Conservation (phyloP, 176 grass and related monocot species). For the Oryza officinalis region DNA sequence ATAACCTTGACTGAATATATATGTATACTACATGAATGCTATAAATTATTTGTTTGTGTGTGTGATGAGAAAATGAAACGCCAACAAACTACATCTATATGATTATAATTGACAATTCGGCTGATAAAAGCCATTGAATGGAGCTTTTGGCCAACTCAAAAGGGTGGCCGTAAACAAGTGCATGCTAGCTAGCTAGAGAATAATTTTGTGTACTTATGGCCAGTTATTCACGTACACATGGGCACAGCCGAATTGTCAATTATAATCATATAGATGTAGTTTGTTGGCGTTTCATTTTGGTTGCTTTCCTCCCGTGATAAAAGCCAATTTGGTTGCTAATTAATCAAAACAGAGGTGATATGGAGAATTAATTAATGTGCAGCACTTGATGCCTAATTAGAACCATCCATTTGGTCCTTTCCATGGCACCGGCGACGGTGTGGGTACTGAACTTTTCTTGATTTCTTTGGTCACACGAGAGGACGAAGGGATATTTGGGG, state of each 20-base stretch:
- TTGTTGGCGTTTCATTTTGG: conserved; percentile 38
- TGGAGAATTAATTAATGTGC: neutral
- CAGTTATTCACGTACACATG: no score
- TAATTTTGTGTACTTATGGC: no score
- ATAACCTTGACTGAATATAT: neutral
- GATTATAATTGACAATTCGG: neutral
- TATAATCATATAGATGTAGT: neutral
- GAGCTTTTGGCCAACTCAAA: no score
- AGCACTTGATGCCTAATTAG: neutral
- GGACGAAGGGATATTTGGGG: neutral
- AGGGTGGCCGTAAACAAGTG: no score
- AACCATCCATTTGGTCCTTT: neutral
- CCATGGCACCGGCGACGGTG: neutral
- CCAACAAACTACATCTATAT: neutral
- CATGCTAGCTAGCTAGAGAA: no score
- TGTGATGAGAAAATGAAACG: conserved; percentile 30
- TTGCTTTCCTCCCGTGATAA: neutral
- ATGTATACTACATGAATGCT: neutral
- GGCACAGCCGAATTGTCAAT: neutral
- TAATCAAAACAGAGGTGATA: neutral
- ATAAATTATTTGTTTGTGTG: neutral
- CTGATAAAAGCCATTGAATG: no score
- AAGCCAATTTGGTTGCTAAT: neutral
- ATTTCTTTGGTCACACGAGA: neutral
- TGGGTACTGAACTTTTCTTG: neutral